Base-by-base conservation (phyloP, 768 basidiomycete genomes). In the Suillus spraguei region DNA sequence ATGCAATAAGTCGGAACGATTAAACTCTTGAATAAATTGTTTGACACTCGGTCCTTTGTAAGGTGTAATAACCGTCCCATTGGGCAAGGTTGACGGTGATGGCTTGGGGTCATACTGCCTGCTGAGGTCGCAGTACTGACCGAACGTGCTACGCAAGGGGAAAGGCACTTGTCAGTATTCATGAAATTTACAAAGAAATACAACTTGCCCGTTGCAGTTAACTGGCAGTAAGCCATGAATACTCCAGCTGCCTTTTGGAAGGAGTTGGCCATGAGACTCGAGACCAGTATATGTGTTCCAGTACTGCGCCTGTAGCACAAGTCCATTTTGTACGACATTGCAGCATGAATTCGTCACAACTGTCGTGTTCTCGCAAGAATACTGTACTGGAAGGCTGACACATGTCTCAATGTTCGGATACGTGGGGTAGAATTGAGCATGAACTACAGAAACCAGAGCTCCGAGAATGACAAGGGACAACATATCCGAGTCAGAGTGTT, bases 141-240 rank as follows among this genome's bases (percentile, higher is more conserved):
- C 84, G 68, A 79, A 91, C 1, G 85, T 84, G 24, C 88, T 89
- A 65, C 62, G 46, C 39, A 22, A 11, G 32, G 60, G 38, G 63
- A 42, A 67, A 62, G 39, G 58, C 14, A 52, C 53, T 17, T 35
- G 33, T 60, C 20, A n/a, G 54, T 16, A 39, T 54, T 59, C 11
- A 16, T 28, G 35, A 20, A 17, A 38, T n/a, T 49, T 28, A 61
- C 59, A 55, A 46, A 33, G 28, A n/a, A 35, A 22, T 11, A 38
- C 50, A 42, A 38, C 62, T 54, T 66, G 83, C 85, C 86, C 86
- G 70, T 89, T 85, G 66, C 88, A 89, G 68, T 89, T 88, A 68
- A 91, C 88, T 0, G 89, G 88, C 87, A 90, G 89, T n/a, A 91
- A 74, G 32, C 89, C 89, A 70, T 91, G 90, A 42, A 91, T 86